phyloP scores from a whole-genome alignment of 352 stramenopile species.

The Phytopythium boreale region DNA sequence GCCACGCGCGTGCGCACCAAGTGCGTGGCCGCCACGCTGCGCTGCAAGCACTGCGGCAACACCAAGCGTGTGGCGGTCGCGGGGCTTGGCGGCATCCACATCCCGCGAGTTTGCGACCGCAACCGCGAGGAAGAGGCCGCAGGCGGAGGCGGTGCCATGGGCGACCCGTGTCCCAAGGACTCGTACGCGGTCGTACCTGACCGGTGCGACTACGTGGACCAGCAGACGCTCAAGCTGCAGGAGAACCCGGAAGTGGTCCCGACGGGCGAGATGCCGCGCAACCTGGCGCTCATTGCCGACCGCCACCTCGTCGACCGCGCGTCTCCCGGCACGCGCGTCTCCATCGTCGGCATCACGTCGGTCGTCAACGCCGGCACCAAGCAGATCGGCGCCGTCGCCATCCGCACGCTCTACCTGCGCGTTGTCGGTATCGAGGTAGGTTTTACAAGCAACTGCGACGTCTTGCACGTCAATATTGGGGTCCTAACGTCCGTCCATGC shows the following conservation, averaged over 20 bases:
- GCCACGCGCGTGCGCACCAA: slow-evolving; percentile 92
- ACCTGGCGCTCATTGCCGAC: slow-evolving; percentile 94
- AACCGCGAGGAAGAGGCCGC: slow-evolving; percentile 41
- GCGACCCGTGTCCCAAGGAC: slow-evolving; percentile 75
- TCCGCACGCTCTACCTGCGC: slow-evolving; percentile 93
- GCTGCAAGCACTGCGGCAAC: slow-evolving; percentile 88
- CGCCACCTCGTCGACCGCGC: slow-evolving; percentile 94
- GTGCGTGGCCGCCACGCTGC: slow-evolving; percentile 88
- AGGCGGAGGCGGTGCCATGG: slow-evolving; percentile 10
- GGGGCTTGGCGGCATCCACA: slow-evolving; percentile 65
- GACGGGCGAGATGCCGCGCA: slow-evolving; percentile 98
- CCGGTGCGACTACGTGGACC: slow-evolving; percentile 94
- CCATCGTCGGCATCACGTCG: slow-evolving; percentile 94
- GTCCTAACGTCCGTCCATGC: not conserved
- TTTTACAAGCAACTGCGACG: not conserved
- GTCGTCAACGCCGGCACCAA: slow-evolving; percentile 87
- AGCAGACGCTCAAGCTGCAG: slow-evolving; percentile 98
- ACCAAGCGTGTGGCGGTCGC: slow-evolving; percentile 61
- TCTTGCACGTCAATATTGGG: too few relatives aligned
- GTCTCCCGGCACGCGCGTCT: slow-evolving; percentile 95
- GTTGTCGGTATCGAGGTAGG: slow-evolving; percentile 93
- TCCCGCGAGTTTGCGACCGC: slow-evolving; percentile 85
- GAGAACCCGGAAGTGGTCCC: slow-evolving; percentile 95
- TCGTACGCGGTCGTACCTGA: slow-evolving; percentile 96
- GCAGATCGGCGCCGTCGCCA: slow-evolving; percentile 77